These are phyloP conservation scores for Fusarium multiceps DNA, from an alignment of 2,329 filamentous ascomycete genomes.

Conservation along the genomic window DNA sequence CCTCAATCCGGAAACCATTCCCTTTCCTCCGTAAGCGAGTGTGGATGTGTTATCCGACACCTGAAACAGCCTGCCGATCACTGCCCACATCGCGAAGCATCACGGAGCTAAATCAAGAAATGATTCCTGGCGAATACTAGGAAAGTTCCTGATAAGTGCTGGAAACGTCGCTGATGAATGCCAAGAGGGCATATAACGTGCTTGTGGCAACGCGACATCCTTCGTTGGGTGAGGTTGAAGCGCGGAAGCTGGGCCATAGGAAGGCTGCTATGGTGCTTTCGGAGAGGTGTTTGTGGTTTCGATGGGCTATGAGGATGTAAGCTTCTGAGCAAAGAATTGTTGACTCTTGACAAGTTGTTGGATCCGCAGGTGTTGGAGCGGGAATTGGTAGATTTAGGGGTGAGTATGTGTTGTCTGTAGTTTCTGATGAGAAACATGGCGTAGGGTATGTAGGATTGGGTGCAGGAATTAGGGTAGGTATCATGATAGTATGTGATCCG, in stretches of 20 bases:
- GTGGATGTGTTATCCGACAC: background rate
- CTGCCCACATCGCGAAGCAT: background rate
- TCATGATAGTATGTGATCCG: no score
- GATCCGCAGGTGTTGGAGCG: no score
- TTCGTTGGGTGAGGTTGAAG: conserved; percentile 30
- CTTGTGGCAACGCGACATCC: conserved; percentile 48
- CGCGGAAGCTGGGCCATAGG: conserved; percentile 46
- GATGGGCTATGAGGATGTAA: conserved; percentile 48
- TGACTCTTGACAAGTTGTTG: conserved; percentile 32
- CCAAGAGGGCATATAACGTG: background rate
- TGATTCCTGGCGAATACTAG: background rate
- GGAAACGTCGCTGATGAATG: background rate
- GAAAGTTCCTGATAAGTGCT: background rate
- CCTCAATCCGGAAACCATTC: background rate
- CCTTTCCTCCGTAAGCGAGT: background rate
- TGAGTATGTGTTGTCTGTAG: background rate
- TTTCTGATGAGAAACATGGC: background rate
- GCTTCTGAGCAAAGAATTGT: conserved; percentile 50
- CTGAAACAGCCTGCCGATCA: conserved; percentile 13
- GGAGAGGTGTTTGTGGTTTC: conserved; percentile 30
- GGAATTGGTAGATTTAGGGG: background rate
- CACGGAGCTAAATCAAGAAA: background rate
- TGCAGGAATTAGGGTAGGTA: fast-evolving
- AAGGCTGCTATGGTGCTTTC: conserved; percentile 33
- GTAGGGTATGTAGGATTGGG: fast-evolving